phyloP scores from a whole-genome alignment of 768 basidiomycete genomes.

The Thelephora ganbajun region DNA sequence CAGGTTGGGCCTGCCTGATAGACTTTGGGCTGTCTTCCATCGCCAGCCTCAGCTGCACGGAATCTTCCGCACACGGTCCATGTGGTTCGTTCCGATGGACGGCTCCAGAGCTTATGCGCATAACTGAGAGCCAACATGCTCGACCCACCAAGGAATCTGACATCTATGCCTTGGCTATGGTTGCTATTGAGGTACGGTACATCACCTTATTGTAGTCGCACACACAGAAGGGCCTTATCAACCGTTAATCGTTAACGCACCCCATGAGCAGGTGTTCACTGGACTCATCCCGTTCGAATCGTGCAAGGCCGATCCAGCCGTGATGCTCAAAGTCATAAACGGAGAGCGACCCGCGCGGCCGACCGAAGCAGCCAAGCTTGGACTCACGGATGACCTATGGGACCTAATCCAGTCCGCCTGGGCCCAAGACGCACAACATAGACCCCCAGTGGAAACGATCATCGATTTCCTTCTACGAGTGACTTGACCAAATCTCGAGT shows the following conservation, averaged over 20 bases:
- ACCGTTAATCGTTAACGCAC: not conserved
- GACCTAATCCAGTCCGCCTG: not conserved
- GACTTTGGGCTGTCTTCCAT: slow-evolving; percentile 10
- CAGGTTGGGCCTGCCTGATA: slow-evolving; percentile 6
- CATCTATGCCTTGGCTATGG: slow-evolving; percentile 9
- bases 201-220: too few relatives aligned
- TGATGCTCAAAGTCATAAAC: not conserved
- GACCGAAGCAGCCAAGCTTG: not conserved
- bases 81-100: slow-evolving; percentile 8
- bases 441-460: not conserved
- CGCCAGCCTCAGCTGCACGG: slow-evolving; percentile 1
- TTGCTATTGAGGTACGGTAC: not conserved
- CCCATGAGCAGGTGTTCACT: not conserved
- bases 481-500: too few relatives aligned
- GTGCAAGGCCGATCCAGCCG: not conserved
- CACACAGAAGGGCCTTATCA: too few relatives aligned
- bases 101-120: slow-evolving; percentile 6
- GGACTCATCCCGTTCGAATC: not conserved
- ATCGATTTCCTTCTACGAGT: too few relatives aligned
- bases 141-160: slow-evolving; percentile 5
- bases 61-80: not conserved
- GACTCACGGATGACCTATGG: not conserved
- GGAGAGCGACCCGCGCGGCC: not conserved
- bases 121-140: not conserved
- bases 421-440: not conserved